Base-by-base conservation (phyloP, 2,329 filamentous ascomycete species). In the Penicillium palitans region DNA sequence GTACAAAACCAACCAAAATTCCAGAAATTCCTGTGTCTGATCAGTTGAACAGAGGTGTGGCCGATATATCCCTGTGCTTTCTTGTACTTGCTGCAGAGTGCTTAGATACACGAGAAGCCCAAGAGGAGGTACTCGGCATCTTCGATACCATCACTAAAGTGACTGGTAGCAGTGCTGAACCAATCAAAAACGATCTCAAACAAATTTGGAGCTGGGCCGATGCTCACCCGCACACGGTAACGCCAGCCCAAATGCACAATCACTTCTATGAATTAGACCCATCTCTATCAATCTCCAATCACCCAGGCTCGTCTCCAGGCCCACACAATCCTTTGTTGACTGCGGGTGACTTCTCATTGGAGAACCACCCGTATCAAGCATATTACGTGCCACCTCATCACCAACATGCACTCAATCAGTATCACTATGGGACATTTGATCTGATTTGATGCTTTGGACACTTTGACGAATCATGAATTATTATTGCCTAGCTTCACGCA, bases 331-430 rank as follows among this genome's bases (percentile, higher is more conserved):
- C 90, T 1, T 75, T 93, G 40, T 82, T 88, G 64, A 85, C 84
- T 25, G 81, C 81, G 25, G 90, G 90, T 1, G 90, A 95, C 70
- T 95, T 95, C 72, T 88, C 82, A 25, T 80, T 88, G 65, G 88
- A 90, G 4, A 87, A 91, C 63, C 90, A 93, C 74, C 90, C 91
- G 1, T 96, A 95, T 69, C 88, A 91, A 70, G 86, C 87, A 51
- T 88, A 88, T 75, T 96, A 93, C 67, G 87, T 91, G 61, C 87
- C 90, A 37, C 89, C 90, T 1, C 69, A 74, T 64, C 81, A 77
- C 60, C 70, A 74, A 63, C 81, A 77, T 60, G 68, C 71, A 46
- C 57, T 69, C 25, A 60, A 67, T 37, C 63, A 66, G 45, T 73
- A 70, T 57, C 59, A 68, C 13, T 71, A 69, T 35, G 60, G 46